A percentile compares a stretch with the other conserved stretches of the same genome.
phyloP scores from a whole-genome alignment of 164 flowering plant species.

The Magnolia kwangsiensis region DNA sequence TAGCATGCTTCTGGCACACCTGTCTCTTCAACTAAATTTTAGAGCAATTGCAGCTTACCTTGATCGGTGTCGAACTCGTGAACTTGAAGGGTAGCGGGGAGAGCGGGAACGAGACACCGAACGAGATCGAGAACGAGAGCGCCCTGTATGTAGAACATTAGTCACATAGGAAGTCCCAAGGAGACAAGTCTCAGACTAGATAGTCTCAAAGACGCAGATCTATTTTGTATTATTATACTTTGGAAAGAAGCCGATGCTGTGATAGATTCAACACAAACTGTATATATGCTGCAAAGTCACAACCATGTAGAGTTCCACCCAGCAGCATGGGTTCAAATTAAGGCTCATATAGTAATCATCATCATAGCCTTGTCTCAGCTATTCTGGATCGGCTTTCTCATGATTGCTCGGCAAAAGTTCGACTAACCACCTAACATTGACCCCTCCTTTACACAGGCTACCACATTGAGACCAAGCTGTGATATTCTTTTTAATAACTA shows the following conservation, averaged over 20 bases:
- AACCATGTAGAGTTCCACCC: neutral
- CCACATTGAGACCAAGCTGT: too few relatives aligned
- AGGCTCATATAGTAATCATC: too few relatives aligned
- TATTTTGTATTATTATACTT: too few relatives aligned
- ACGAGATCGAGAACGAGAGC: slow-evolving; percentile 57
- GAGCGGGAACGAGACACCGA: slow-evolving; percentile 65
- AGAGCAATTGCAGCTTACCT: slow-evolving; percentile 39
- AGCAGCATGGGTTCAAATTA: too few relatives aligned
- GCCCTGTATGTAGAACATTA: slow-evolving; percentile 1
- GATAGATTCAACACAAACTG: neutral
- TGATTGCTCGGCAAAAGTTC: too few relatives aligned
- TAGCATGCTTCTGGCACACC: neutral
- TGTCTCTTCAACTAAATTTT: neutral
- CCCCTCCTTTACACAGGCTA: too few relatives aligned
- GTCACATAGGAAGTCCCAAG: neutral
- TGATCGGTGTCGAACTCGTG: slow-evolving; percentile 61
- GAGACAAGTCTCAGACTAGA: neutral
- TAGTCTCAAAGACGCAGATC: neutral
- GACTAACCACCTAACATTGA: too few relatives aligned
- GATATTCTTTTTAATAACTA: too few relatives aligned
- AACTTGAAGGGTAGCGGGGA: slow-evolving; percentile 55
- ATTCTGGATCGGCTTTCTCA: too few relatives aligned
- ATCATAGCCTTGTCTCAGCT: too few relatives aligned
- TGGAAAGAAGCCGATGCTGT: too few relatives aligned
- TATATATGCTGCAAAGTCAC: neutral